Conservation (phyloP, 1,284 basidiomycete species). For the Pseudozyma sp. region DNA sequence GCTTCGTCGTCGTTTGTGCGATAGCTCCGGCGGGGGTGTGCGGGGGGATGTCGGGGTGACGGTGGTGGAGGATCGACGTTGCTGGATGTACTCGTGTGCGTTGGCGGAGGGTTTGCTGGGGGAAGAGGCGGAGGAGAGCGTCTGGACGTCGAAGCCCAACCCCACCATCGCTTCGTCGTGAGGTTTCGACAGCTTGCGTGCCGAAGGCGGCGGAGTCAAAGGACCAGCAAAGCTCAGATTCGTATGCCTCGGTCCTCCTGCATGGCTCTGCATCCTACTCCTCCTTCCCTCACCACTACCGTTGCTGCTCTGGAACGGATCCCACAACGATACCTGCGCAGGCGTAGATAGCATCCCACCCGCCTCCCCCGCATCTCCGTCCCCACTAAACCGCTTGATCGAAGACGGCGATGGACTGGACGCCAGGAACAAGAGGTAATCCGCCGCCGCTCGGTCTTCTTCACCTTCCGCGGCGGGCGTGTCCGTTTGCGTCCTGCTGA, state of each 20-base stretch:
- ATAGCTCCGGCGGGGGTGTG: slow-evolving; percentile 17
- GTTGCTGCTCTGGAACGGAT: slow-evolving; percentile 30
- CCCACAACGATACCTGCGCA: slow-evolving; percentile 40
- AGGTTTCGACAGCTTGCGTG: slow-evolving; percentile 4
- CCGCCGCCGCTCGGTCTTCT: slow-evolving; percentile 34
- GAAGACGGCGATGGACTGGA: slow-evolving; percentile 36
- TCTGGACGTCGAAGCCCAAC: slow-evolving; percentile 14
- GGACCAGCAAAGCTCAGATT: neutral
- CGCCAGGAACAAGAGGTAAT: slow-evolving; percentile 42
- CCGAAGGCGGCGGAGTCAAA: slow-evolving; percentile 26
- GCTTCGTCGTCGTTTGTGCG: neutral
- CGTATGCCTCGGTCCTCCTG: slow-evolving; percentile 6
- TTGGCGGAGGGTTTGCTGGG: slow-evolving; percentile 13
- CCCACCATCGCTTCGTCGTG: slow-evolving; percentile 4
- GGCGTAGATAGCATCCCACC: slow-evolving; percentile 33
- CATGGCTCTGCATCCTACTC: slow-evolving; percentile 9
- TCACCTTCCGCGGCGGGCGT: slow-evolving; percentile 1
- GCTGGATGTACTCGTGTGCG: slow-evolving; percentile 34
- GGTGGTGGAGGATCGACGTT: neutral
- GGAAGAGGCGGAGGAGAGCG: slow-evolving; percentile 9
- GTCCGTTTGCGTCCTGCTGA: neutral
- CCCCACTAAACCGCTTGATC: slow-evolving; percentile 23
- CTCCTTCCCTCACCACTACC: slow-evolving; percentile 11
- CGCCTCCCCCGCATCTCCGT: slow-evolving; percentile 2
- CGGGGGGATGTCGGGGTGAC: slow-evolving; percentile 2